A percentile compares a stretch with the other conserved stretches of the same genome.
These are phyloP conservation scores for Schizopora paradoxa DNA, from an alignment of 1,284 basidiomycete genomes.

Conservation along the genomic window DNA sequence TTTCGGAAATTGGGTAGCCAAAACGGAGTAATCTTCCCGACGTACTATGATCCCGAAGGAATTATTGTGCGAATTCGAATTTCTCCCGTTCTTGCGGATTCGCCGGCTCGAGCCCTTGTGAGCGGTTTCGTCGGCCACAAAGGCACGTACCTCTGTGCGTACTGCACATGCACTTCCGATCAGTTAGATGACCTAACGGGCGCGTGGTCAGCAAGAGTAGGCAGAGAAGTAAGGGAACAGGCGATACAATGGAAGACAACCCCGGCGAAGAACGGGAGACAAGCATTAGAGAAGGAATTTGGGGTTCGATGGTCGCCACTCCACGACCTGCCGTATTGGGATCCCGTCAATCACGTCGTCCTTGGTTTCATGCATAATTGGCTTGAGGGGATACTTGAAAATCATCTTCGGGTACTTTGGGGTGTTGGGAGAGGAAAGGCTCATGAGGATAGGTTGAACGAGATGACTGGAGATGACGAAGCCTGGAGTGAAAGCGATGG, in stretches of 20 bases:
- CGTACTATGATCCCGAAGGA: no score
- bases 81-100: slow-evolving; percentile 21
- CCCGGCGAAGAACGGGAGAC: not conserved
- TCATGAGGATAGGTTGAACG: not conserved
- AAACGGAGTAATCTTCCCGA: no score
- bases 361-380: not conserved
- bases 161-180: slow-evolving; percentile 19
- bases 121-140: no score
- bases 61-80: slow-evolving; percentile 27
- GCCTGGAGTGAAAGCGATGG: not conserved
- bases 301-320: not conserved
- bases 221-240: not conserved
- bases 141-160: slow-evolving; percentile 26
- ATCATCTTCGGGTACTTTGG: not conserved
- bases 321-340: not conserved
- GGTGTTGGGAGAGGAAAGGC: not conserved
- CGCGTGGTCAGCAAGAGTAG: not conserved
- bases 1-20: no score
- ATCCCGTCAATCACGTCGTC: not conserved
- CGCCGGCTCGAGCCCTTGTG: no score
- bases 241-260: not conserved
- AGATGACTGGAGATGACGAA: not conserved
- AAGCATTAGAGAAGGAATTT: not conserved
- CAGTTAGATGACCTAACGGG: slow-evolving; percentile 11
- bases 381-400: not conserved